Conservation (phyloP, 148 eudicot species). For the Arctostaphylos glauca region DNA sequence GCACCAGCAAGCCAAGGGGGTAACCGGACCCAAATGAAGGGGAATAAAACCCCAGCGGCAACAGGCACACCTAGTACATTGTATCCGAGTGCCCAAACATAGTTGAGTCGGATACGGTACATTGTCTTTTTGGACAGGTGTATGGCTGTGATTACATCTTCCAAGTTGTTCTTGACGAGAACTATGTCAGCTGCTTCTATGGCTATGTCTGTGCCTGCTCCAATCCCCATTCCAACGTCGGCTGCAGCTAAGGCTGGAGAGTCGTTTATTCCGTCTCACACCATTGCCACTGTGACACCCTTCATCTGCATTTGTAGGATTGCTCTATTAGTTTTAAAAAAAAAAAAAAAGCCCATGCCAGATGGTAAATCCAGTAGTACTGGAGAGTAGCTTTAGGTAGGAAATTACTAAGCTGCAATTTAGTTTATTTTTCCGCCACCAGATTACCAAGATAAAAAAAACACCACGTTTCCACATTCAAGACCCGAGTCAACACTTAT, state of each 20-base stretch:
- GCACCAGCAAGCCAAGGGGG: constrained; percentile 99
- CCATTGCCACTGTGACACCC: constrained; percentile 84
- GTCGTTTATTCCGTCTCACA: constrained; percentile 98
- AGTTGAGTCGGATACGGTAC: constrained; percentile 71
- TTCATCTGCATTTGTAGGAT: constrained; percentile 47
- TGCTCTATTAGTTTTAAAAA: not conserved
- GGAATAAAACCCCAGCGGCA: constrained; percentile 84
- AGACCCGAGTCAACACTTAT: too few species aligned
- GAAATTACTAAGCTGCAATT: too few species aligned
- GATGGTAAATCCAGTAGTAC: too few species aligned
- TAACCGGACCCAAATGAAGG: constrained; percentile 76
- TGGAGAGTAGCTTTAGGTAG: too few species aligned
- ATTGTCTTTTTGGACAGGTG: constrained; percentile 87
- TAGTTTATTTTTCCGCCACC: too few species aligned
- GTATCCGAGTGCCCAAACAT: constrained; percentile 97
- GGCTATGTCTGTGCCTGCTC: constrained; percentile 94
- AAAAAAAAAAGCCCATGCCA: too few species aligned
- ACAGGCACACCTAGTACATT: constrained; percentile 87
- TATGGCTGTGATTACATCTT: constrained; percentile 90
- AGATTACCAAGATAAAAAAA: too few species aligned
- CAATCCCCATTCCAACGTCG: constrained; percentile 97
- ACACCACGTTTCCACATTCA: too few species aligned
- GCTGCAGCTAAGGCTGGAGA: constrained; percentile 94
- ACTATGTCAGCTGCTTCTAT: constrained; percentile 98
- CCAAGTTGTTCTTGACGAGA: constrained; percentile 79